phyloP scores from a whole-genome alignment of 164 flowering plant genomes.

The Dillenia turbinata region DNA sequence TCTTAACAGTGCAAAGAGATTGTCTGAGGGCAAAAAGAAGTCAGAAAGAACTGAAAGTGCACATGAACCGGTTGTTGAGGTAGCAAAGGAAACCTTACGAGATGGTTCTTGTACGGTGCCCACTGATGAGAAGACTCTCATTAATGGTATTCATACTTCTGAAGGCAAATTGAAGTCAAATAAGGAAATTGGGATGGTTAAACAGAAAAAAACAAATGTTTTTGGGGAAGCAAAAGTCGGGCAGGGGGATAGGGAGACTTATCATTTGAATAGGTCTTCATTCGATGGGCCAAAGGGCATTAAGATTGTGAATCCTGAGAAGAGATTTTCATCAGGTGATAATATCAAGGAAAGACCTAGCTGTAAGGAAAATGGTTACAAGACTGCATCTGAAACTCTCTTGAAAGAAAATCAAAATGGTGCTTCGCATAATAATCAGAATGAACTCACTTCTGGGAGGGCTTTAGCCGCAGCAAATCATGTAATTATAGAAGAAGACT shows the following conservation, averaged over 20 bases:
- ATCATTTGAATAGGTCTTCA: constrained; percentile 9
- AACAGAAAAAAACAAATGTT: too few species aligned
- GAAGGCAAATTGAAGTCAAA: constrained; percentile 18
- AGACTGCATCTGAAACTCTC: background rate
- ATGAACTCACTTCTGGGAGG: constrained; percentile 7
- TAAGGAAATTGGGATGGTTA: constrained; percentile 16
- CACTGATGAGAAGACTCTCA: constrained; percentile 22
- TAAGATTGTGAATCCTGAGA: constrained; percentile 5
- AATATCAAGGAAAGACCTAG: constrained; percentile 16
- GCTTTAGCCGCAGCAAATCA: constrained; percentile 18
- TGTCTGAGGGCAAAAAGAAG: constrained; percentile 34
- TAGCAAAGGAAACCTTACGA: constrained; percentile 22
- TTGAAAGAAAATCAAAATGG: constrained; percentile 11
- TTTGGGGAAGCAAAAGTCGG: too few species aligned
- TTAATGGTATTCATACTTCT: constrained; percentile 11
- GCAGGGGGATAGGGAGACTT: too few species aligned
- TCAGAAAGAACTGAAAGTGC: constrained; percentile 23
- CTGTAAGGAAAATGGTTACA: constrained; percentile 13
- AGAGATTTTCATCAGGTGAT: constrained; percentile 7
- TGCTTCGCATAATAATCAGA: constrained; percentile 3
- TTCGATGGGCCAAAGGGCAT: constrained; percentile 11
- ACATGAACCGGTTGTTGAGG: constrained; percentile 15
- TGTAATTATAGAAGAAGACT: constrained; percentile 32
- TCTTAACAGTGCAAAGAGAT: constrained; percentile 13
- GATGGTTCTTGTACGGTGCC: constrained; percentile 13